Percentiles rank a stretch among this genome's conserved stretches.
These are phyloP conservation scores for Saccharata proteae DNA, from an alignment of 2,329 filamentous ascomycete species.

Conservation along the genomic window DNA sequence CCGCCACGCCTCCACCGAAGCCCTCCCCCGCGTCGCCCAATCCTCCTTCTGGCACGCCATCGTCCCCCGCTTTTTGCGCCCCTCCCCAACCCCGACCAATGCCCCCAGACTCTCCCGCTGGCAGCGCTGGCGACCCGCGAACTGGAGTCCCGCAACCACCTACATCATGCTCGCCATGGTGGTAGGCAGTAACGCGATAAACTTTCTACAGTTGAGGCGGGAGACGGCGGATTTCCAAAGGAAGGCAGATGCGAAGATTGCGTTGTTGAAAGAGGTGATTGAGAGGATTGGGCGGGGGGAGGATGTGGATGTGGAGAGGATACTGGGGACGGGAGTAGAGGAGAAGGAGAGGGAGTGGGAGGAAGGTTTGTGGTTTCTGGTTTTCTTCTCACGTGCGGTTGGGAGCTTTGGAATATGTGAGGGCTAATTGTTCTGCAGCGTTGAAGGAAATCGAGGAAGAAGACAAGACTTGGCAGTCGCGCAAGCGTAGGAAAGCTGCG, in stretches of 20 bases:
- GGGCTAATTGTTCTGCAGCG: constrained; percentile 32
- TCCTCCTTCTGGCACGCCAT: constrained; percentile 26
- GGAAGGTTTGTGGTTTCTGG: constrained; percentile 46
- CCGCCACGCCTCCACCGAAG: constrained; percentile 6
- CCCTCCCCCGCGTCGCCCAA: constrained; percentile 23
- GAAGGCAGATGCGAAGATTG: constrained; percentile 68
- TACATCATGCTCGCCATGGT: constrained; percentile 60
- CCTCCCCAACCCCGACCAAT: background rate
- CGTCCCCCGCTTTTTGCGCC: constrained; percentile 21
- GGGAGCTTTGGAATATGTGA: constrained; percentile 2
- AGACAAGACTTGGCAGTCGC: constrained; percentile 40
- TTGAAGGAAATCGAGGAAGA: constrained; percentile 55
- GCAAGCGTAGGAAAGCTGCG: constrained; percentile 20
- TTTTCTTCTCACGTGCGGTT: background rate
- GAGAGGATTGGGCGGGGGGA: constrained; percentile 59
- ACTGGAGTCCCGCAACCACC: constrained; percentile 47
- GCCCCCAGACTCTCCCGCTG: constrained; percentile 2
- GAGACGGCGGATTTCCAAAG: constrained; percentile 62
- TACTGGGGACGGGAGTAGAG: constrained; percentile 66
- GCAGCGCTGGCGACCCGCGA: constrained; percentile 14
- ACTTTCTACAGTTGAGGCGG: constrained; percentile 72
- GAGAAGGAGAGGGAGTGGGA: constrained; percentile 77
- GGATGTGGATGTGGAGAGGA: constrained; percentile 72
- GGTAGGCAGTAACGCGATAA: constrained; percentile 91
- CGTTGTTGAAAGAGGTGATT: constrained; percentile 61